Evolutionary conservation across 805 yeast species (phyloP).

Genomic region (Tanozyma kutaoensis): DNA sequence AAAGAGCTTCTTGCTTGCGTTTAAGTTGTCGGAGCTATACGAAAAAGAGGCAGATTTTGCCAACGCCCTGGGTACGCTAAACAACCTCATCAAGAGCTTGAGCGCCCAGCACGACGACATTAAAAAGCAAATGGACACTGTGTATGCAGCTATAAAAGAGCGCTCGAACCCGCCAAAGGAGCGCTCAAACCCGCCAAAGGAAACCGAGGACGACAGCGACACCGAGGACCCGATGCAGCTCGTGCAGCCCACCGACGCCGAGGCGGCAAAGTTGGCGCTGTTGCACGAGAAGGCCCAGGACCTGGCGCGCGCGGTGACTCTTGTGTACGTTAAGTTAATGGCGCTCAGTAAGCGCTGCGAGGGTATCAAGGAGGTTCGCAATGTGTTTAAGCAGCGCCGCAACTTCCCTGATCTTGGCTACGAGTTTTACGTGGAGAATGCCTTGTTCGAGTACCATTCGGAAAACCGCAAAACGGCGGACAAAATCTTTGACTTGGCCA

Average conservation of each 20-base stretch:
- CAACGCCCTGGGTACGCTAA: constrained; percentile 37
- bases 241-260: no score
- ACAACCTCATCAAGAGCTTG: constrained; percentile 34
- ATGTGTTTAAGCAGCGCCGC: constrained; percentile 55
- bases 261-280: no score
- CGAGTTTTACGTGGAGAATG: constrained; percentile 72
- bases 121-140: no score
- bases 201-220: no score
- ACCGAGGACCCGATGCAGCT: no score
- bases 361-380: constrained; percentile 63
- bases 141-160: no score
- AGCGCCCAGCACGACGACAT: constrained; percentile 4
- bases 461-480: constrained; percentile 57
- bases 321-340: constrained; percentile 59
- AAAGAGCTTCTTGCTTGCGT: constrained; percentile 49
- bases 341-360: constrained; percentile 52
- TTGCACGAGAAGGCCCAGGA: no score
- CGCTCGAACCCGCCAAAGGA: no score
- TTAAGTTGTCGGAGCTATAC: constrained; percentile 53
- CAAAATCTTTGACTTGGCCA: constrained; percentile 68
- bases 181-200: no score
- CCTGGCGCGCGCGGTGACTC: constrained; percentile 34
- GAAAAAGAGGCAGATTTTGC: constrained; percentile 45
- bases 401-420: constrained; percentile 37
- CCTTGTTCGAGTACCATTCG: constrained; percentile 63